Evolutionary conservation across 2,329 filamentous ascomycete species (phyloP), one percentile per base, ranked within the genome.

Genomic region (Fusarium metavorans): DNA sequence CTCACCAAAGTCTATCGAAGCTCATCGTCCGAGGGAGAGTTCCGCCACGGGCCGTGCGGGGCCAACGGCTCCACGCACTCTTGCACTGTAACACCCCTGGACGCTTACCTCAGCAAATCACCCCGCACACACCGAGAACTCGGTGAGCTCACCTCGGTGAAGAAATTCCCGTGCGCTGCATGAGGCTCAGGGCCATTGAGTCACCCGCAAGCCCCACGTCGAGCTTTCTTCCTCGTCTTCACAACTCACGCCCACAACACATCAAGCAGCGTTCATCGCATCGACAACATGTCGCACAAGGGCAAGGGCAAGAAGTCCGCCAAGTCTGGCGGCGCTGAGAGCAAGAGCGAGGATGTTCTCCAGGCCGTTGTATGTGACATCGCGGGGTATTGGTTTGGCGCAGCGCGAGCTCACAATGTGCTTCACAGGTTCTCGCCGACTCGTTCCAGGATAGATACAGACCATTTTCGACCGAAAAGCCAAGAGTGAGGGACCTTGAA

Each of bases 391-490:
- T 52, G 35, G 66, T 58, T 58, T 54, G 56, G 48, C 48, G 66
- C 72, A 34, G 58, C 71, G 63, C 67, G 68, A 76, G 74, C 77
- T 78, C 65, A 80, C 63, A 35, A 43, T 59, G 16, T 62, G 43
- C 63, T 64, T 66, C 30, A 52, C 75, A 97, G 93, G 89, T 99
- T 68, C 91, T 99, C 74, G 94, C 96, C 75, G 97, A 99, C 87
- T 95, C 95, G 1, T 99, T 97, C 82, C 95, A 98, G 83, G 95
- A 95, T 57, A 89, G 95, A 82, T 99, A 97, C 85, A 91, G 89
- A 77, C 97, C 97, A 0, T 97, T 98, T 81, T 96, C 95, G 1
- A 86, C 97, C 67, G 94, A 98, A 82, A 93, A 90, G 76, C 97
- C 97, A 80, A 90, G 97, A 88, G 95, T 97, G 88, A 80, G 89